Evolutionary conservation across 768 basidiomycete genomes (phyloP).

Genomic region (Grammothele lineata): DNA sequence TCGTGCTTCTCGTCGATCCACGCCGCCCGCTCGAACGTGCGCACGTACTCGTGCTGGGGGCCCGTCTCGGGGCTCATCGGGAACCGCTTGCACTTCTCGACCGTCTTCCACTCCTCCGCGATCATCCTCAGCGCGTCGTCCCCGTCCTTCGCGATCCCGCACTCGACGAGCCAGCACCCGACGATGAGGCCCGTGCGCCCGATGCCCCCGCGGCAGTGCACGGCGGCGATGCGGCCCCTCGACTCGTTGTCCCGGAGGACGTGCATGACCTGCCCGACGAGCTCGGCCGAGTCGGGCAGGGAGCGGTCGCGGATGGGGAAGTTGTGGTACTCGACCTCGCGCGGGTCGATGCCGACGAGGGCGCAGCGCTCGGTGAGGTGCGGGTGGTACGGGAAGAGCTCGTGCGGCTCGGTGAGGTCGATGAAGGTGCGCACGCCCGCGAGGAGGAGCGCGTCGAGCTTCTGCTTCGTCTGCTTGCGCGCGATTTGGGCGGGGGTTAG

Average conservation of each 20-base stretch:
- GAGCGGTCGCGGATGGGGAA: conserved; percentile 76
- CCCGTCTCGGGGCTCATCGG: conserved; percentile 80
- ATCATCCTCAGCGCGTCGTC: conserved; percentile 62
- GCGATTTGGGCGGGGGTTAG: conserved; percentile 18
- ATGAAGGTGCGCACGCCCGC: conserved; percentile 79
- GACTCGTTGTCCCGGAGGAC: conserved; percentile 57
- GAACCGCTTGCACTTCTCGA: conserved; percentile 74
- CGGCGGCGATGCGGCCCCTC: conserved; percentile 59
- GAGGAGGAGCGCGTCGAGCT: conserved; percentile 67
- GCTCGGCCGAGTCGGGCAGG: conserved; percentile 54
- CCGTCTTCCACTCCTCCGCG: conserved; percentile 65
- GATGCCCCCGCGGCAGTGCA: conserved; percentile 79
- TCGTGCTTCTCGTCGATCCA: conserved; percentile 19
- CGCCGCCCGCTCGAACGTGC: conserved; percentile 39
- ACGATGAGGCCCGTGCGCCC: conserved; percentile 61
- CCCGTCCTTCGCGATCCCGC: conserved; percentile 56
- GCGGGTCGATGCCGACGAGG: conserved; percentile 50
- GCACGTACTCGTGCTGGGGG: conserved; percentile 72
- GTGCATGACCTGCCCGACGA: conserved; percentile 55
- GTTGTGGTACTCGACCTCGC: conserved; percentile 66
- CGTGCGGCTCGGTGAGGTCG: conserved; percentile 79
- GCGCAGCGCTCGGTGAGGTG: conserved; percentile 50
- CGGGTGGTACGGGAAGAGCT: conserved; percentile 62
- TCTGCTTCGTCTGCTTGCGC: conserved; percentile 48
- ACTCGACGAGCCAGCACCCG: conserved; percentile 76